Base-by-base conservation (phyloP, 2,329 filamentous ascomycete genomes). In the Xylariaceae sp. region DNA sequence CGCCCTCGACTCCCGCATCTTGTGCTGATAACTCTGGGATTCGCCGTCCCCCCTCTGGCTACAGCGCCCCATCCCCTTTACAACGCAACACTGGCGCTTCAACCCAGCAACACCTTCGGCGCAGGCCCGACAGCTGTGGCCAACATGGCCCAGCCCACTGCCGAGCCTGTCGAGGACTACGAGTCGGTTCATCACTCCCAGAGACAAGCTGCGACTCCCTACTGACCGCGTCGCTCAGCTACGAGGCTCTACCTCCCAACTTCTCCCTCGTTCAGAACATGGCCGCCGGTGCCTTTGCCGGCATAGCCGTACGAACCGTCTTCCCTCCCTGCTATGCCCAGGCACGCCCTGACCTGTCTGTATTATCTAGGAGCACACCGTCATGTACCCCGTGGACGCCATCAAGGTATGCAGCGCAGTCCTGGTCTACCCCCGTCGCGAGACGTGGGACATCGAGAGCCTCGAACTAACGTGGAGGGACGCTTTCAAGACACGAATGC, bases 301-400 rank as follows among this genome's bases (percentile, higher is more conserved):
- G 94, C 63, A 95, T 97, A 74, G 90, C 92, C 66, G 90, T 95
- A 85, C 43, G 50, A 41, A 33, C 33, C 42, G 17, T 10, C 16
- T 42, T 6, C 38, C 17, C 18, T 42, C n/a, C 16, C 19, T 38
- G 14, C 31, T 31, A 28, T 4, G 19, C n/a, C 19, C 28, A 16
- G 14, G 6, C 10, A n/a, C 11, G 17, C 5, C 19, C 28, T 14
- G 28, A 17, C 41, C 40, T 53, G 56, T 46, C 54, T 18, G 31
- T 34, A 45, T 14, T 38, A n/a, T 43, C 22, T 36, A 97, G 92
- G 93, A 97, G 76, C 93, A 97, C 73, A 95, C 93, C 54, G 92
- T 96, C 66, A 97, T 99, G 94, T 99, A 99, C 70, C 94, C 94
- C 17, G 89, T 99, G 68, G 94, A 99, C 76, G 84, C 96, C 62